Evolutionary conservation across 805 yeast species (phyloP).

Genomic region (Starmerella vaccinii): DNA sequence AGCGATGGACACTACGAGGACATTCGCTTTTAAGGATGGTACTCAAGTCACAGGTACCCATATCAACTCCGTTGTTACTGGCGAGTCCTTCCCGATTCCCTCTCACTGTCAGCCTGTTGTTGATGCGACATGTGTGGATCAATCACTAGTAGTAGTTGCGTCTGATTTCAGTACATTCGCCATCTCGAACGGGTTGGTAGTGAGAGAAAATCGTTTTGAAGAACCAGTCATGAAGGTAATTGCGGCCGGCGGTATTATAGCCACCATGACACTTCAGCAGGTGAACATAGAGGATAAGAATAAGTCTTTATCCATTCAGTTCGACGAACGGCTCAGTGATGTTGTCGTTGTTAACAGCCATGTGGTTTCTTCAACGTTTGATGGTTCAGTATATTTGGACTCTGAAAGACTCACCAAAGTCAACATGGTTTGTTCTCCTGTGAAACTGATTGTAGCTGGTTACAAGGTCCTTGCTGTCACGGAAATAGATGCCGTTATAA

Average conservation of each 20-base stretch:
- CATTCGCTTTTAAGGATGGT: neutral
- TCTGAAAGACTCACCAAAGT: neutral
- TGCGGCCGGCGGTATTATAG: neutral
- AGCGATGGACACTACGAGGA: neutral
- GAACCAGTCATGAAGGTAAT: constrained; percentile 3
- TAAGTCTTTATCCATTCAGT: neutral
- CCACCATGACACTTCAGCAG: neutral
- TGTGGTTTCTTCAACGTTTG: neutral
- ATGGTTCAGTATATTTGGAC: neutral
- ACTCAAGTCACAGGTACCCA: neutral
- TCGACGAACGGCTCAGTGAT: neutral
- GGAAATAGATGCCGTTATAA: neutral
- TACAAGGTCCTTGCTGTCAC: constrained; percentile 1
- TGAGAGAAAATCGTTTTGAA: neutral
- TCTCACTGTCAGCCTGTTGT: neutral
- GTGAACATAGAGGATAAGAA: neutral
- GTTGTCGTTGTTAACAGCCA: neutral
- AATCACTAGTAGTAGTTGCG: neutral
- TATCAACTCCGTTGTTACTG: neutral
- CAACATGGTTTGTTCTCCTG: neutral
- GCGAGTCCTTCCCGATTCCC: neutral
- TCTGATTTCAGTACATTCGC: constrained; percentile 1
- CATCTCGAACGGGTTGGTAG: neutral
- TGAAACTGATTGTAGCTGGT: neutral
- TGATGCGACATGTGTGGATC: constrained; percentile 3